Evolutionary conservation across 106 monocot species (phyloP), one percentile per base, ranked within the genome.

Genomic region (Phalaenopsis equestris): DNA sequence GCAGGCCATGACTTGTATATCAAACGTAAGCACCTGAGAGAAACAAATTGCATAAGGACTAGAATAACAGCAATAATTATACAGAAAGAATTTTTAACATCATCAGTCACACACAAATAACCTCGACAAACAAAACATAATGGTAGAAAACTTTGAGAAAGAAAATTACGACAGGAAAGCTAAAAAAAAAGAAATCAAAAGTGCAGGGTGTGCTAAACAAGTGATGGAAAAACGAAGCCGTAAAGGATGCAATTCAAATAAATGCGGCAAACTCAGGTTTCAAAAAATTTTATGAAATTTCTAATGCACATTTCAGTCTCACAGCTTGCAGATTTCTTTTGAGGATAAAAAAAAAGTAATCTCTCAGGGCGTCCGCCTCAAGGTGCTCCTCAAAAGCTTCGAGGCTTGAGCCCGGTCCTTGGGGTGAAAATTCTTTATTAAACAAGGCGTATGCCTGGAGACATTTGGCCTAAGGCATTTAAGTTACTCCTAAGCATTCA

Each of bases 21-120:
- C 42, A 90, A 30, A 43, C 86, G 88, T 64, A 96, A 85, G 76
- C 90, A 93, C 85, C 96, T 96, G 76, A 41, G 49, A 70, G 10
- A 42, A 19, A 30, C 75, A 72, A 80, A 58, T 17, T 61, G 14
- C 10, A 76, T 55, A 17, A 61, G 56, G 37, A 39, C 47, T 75
- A 42, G 46, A 42, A 75, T 21, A 46, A 55, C n/a, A 76, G 8
- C 16, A 68, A 47, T 68, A 65, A 23, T 2, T 19, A 67, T 74
- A 45, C 18, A 68, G 9, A 68, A 37, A 11, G 37, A 38, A 37
- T 10, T 12, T 39, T 14, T 70, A 39, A 70, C 39, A 38, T 70
- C 15, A 39, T 39, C 37, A 3, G 10, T 37, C 70, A 70, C 14
- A 12, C 3, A 70, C 38, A 70, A 70, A 70, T 39, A 39, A 11